Percentiles rank a stretch among this genome's conserved stretches.
Conservation (phyloP, 1,284 basidiomycete genomes). For the Phylloboletellus chloephorus region DNA sequence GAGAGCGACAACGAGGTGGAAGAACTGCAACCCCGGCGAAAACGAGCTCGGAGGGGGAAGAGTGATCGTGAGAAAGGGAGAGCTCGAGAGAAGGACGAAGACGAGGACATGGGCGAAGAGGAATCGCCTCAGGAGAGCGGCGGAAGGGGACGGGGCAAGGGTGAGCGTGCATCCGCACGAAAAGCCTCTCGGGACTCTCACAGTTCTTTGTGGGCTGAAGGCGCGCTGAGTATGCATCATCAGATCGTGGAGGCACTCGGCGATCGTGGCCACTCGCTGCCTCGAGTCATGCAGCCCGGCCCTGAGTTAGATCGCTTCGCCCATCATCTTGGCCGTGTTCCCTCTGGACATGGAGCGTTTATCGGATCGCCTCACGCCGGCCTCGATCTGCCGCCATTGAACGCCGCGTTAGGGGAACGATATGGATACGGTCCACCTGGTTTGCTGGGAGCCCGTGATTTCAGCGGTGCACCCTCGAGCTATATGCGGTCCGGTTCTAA, state of each 20-base stretch:
- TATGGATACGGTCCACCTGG: constrained; percentile 33
- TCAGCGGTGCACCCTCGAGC: constrained; percentile 37
- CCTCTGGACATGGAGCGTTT: constrained; percentile 32
- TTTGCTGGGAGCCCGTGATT: constrained; percentile 31
- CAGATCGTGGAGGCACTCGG: constrained; percentile 33
- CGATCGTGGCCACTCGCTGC: constrained; percentile 32
- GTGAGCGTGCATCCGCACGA: constrained; percentile 33
- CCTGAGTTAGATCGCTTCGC: constrained; percentile 31
- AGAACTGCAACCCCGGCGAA: constrained; percentile 47
- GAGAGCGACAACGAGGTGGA: constrained; percentile 55
- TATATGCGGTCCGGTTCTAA: constrained; percentile 56
- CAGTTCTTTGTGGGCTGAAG: constrained; percentile 34
- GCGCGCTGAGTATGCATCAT: constrained; percentile 32
- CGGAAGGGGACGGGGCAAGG: constrained; percentile 29
- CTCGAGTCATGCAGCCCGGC: constrained; percentile 28
- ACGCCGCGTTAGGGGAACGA: constrained; percentile 38
- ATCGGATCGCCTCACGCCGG: constrained; percentile 39
- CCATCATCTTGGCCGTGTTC: constrained; percentile 33
- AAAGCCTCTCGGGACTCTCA: constrained; percentile 35
- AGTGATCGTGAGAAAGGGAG: constrained; percentile 35
- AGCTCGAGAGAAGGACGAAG: constrained; percentile 41
- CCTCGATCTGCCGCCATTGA: constrained; percentile 57
- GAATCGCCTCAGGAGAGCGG: constrained; percentile 26
- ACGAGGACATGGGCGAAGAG: constrained; percentile 45
- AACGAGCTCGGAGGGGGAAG: constrained; percentile 44